phyloP scores from a whole-genome alignment of 177 flowering plant species.

The Vitis hybrid region DNA sequence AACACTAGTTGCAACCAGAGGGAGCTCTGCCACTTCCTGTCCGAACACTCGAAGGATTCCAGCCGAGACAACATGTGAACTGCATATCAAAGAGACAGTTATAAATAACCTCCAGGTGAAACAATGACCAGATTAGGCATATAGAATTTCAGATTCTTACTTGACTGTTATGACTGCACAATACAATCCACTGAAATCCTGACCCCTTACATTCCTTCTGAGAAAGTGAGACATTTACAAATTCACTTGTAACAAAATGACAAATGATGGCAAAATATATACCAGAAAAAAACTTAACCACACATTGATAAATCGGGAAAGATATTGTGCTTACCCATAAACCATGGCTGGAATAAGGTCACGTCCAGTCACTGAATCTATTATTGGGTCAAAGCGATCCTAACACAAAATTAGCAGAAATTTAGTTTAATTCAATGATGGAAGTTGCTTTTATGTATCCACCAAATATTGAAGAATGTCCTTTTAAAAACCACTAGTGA shows the following conservation, averaged over 20 bases:
- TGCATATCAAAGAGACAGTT: conserved; percentile 23
- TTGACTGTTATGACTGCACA: conserved; percentile 78
- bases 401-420: conserved; percentile 8
- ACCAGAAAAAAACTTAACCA: background rate
- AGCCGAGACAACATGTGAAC: conserved; percentile 53
- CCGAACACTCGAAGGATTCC: conserved; percentile 50
- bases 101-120: background rate
- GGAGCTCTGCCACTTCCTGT: conserved; percentile 48
- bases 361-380: conserved; percentile 50
- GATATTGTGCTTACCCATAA: conserved; percentile 38
- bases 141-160: conserved; percentile 42
- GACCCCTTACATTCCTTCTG: conserved; percentile 65
- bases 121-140: background rate
- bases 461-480: too few relatives aligned
- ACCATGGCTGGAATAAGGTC: conserved; percentile 90
- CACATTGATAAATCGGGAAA: background rate
- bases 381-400: conserved; percentile 87
- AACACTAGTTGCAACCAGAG: conserved; percentile 51
- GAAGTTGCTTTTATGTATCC: background rate
- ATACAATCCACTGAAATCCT: conserved; percentile 81
- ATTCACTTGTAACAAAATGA: conserved; percentile 1
- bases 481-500: too few relatives aligned
- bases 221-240: background rate
- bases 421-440: too few relatives aligned
- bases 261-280: background rate